A percentile compares a stretch with the other conserved stretches of the same genome.
phyloP scores from a whole-genome alignment of 2,329 filamentous ascomycete genomes.

The Cryphonectria naterciae region DNA sequence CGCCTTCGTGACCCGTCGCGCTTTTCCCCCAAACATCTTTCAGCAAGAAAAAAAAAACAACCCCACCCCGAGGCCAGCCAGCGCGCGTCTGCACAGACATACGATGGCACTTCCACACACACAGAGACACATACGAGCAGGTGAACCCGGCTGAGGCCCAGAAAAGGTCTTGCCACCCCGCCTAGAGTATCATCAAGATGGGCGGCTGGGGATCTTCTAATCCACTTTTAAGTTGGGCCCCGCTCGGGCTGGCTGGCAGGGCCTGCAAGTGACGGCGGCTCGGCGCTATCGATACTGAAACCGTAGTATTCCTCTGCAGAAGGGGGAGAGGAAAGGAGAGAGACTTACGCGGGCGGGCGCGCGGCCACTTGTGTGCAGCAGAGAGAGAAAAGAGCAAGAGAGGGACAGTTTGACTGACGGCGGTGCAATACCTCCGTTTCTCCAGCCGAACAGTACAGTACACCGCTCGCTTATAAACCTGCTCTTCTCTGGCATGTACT shows the following conservation, averaged over 20 bases:
- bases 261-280: constrained; percentile 5
- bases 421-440: background rate
- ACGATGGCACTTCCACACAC: background rate
- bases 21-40: background rate
- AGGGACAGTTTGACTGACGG: background rate
- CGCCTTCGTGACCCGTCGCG: background rate
- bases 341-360: background rate
- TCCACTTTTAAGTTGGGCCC: background rate
- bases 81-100: background rate
- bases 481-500: too few species aligned
- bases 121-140: background rate
- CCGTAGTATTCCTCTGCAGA: background rate
- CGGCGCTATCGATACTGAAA: constrained; percentile 2
- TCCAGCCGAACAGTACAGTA: background rate
- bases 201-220: background rate
- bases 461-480: too few species aligned
- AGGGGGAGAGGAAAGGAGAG: background rate
- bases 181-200: background rate
- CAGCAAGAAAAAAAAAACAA: background rate
- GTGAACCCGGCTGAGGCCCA: background rate
- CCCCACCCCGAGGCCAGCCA: background rate
- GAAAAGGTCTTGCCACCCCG: constrained; percentile 6
- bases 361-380: background rate
- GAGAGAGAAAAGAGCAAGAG: background rate
- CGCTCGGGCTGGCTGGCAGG: background rate